Evolutionary conservation across 129 eudicot genomes (phyloP), one percentile per base, ranked within the genome.

Genomic region (Lactuca sativa): DNA sequence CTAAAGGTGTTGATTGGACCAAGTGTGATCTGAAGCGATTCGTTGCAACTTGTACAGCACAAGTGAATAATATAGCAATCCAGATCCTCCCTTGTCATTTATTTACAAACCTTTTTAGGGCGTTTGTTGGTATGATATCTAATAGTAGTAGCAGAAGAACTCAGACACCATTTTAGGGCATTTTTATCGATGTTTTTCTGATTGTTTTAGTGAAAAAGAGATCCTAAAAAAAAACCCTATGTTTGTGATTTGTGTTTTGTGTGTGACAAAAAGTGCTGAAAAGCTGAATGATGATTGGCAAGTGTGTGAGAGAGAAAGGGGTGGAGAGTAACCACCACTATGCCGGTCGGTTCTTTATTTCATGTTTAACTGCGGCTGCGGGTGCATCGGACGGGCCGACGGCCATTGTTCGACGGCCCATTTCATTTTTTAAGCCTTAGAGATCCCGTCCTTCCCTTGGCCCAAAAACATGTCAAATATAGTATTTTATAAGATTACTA

Each of bases 41-140:
- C 32, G 65, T 17, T 9, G 70, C 57, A 55, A 43, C 40, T 41
- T 15, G 58, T 54, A 64, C 59, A 49, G 72, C 56, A 8, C 65
- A 47, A 66, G 67, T 44, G 61, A 75, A 66, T 25, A 75, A 66
- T 25, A 75, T 3, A 58, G 59, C 25, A 67, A 44, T 47, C 80
- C 18, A 75, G 80, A 67, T 75, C 80, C 74, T 36, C 48, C 48
- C 59, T 21, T 67, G 74, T 75, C 80, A 75, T 75, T 75, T 72
- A 62, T 48, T 49, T 33, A 49, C 58, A 60, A 43, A 59, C 21
- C 12, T 9, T 1, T 13, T 69, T 38, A 52, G 63, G 77, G 63
- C 38, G 62, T 51, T 62, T 16, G 69, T 18, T 53, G 56, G 54
- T 37, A 62, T 11, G 62, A 36, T 62, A 43, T 31, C 57, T 40